Evolutionary conservation across 2,329 filamentous ascomycete species (phyloP).

Genomic region (Aspergillus bombycis): DNA sequence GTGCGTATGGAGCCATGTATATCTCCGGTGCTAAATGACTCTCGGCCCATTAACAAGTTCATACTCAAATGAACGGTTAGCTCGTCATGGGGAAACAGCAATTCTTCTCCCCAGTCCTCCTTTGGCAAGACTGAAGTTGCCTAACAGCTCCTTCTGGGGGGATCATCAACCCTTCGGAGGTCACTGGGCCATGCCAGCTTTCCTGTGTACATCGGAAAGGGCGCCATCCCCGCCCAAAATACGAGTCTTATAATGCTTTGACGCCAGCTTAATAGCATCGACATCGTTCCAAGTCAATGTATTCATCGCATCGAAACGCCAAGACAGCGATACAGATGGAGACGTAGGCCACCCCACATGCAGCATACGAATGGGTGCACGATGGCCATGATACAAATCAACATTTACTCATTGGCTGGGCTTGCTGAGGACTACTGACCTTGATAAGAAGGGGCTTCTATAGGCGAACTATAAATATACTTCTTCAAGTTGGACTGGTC

Average conservation of each 20-base stretch:
- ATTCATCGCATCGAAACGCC: not conserved
- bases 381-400: not conserved
- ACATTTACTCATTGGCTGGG: not conserved
- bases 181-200: not conserved
- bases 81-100: not conserved
- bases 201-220: not conserved
- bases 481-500: not conserved
- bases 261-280: not conserved
- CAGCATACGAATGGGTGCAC: not conserved
- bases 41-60: too few species aligned
- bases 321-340: not conserved
- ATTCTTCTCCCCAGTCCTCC: not conserved
- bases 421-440: too few species aligned
- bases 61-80: too few species aligned
- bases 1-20: not conserved
- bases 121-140: not conserved
- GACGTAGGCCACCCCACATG: not conserved
- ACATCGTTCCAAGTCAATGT: not conserved
- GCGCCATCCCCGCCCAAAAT: not conserved
- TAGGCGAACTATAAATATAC: not conserved
- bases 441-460: not conserved
- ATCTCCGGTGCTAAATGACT: not conserved
- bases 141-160: not conserved
- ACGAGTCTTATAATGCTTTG: not conserved
- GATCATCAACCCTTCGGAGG: not conserved